A percentile compares a stretch with the other conserved stretches of the same genome.
phyloP scores from a whole-genome alignment of 495 filamentous ascomycete genomes.

The Copromyces sp. region DNA sequence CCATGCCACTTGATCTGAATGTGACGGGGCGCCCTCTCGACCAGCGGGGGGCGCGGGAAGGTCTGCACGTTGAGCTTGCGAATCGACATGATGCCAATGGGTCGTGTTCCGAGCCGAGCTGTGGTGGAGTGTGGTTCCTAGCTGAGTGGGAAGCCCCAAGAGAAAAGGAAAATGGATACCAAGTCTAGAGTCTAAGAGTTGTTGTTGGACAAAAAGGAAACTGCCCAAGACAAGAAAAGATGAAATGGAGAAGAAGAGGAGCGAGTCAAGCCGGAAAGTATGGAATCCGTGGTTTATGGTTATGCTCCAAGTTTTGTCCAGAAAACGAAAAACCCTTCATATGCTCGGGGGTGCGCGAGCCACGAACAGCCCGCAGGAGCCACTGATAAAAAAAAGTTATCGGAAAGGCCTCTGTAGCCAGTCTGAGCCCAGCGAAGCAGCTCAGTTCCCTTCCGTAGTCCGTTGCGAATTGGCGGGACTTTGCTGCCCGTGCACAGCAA shows the following conservation, averaged over 20 bases:
- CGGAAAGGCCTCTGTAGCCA: not conserved
- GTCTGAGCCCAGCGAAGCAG: not conserved
- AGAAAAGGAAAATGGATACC: not conserved
- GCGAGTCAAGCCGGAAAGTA: conserved; percentile 2
- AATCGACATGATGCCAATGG: conserved; percentile 25
- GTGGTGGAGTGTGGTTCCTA: not conserved
- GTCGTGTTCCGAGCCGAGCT: not conserved
- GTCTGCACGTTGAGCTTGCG: conserved; percentile 43
- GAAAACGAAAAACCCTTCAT: not conserved
- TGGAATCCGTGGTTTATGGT: not conserved
- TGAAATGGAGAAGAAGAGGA: conserved; percentile 1
- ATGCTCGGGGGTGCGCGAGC: not conserved
- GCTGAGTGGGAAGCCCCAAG: not conserved
- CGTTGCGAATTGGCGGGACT: not conserved
- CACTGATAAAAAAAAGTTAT: not conserved
- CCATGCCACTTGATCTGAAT: conserved; percentile 44
- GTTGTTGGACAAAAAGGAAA: not conserved
- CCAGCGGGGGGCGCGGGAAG: conserved; percentile 49
- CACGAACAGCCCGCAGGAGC: not conserved
- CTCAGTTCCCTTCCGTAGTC: not conserved
- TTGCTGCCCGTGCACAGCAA: not conserved
- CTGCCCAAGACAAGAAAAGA: not conserved
- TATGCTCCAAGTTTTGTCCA: not conserved
- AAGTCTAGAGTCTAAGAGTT: not conserved
- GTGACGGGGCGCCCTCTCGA: conserved; percentile 39